Percentiles rank a stretch among this genome's conserved stretches.
Evolutionary conservation across 2,329 filamentous ascomycete species (phyloP).

Genomic region (Penicillium sp.): DNA sequence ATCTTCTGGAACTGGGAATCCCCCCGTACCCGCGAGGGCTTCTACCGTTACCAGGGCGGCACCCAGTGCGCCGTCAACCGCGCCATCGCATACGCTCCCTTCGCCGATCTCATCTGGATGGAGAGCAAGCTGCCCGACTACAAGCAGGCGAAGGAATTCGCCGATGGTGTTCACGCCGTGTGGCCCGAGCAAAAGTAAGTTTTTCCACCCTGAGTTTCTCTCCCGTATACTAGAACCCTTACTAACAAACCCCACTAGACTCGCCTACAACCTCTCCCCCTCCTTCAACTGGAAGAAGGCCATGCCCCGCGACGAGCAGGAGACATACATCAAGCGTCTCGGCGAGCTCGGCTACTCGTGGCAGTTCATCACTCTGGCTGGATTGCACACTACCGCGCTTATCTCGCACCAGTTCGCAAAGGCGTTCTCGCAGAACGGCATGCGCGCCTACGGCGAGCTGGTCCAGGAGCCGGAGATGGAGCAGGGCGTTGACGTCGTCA

Average conservation of each 20-base stretch:
- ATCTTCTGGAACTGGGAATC: conserved; percentile 94
- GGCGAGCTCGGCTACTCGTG: conserved; percentile 91
- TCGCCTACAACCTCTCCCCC: conserved; percentile 96
- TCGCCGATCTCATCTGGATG: conserved; percentile 98
- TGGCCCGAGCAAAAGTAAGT: conserved; percentile 95
- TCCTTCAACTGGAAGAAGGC: conserved; percentile 99
- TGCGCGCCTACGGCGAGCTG: conserved; percentile 95
- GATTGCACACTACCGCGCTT: conserved; percentile 90
- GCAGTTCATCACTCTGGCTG: conserved; percentile 99
- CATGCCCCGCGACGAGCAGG: conserved; percentile 87
- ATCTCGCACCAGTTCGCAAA: conserved; percentile 86
- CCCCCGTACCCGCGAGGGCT: conserved; percentile 90
- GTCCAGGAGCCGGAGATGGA: conserved; percentile 98
- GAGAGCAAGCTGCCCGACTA: conserved; percentile 95
- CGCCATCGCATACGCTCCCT: conserved; percentile 86
- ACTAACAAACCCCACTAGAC: conserved; percentile 51
- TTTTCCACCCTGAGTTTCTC: background rate
- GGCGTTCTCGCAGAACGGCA: conserved; percentile 77
- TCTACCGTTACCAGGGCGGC: conserved; percentile 88
- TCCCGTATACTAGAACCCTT: background rate
- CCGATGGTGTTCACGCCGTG: conserved; percentile 85
- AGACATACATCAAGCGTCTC: conserved; percentile 94
- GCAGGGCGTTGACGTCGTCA: conserved; percentile 85
- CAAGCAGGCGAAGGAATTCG: conserved; percentile 88
- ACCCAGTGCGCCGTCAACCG: conserved; percentile 89